Base-by-base conservation (phyloP, 78 protist genomes). In the Protostelium mycophagum region DNA sequence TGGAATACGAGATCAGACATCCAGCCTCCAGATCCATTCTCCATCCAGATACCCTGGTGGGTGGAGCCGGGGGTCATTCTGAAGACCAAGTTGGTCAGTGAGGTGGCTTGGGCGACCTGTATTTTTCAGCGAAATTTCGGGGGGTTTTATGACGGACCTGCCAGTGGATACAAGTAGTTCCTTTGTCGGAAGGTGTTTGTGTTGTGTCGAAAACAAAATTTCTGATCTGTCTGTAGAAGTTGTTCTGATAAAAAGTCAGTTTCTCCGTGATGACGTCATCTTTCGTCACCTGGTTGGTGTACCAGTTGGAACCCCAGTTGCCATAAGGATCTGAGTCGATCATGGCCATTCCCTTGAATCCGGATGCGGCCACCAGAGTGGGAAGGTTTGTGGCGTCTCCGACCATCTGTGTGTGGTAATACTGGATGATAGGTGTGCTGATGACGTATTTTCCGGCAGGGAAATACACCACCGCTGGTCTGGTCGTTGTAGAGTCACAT, bases 41-140 rank as follows among this genome's bases (percentile, higher is more conserved):
- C 73, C 73, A 51, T 51, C 73, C 73, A 51, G 73, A 51, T 51
- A 51, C 73, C 73, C 73, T 51, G 73, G 73, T 51, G 73, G 73
- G 5, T 51, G 31, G 73, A 25, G 73, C 16, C 16, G 73, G 73
- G 16, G 5, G 16, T 51, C 73, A 51, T 51, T 5, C 5, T 51
- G 73, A 51, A 51, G 5, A 25, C 31, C 31, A 51, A 25, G 73
- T 51, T 51, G 73, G 73, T 51, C 31, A 51, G 73, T 5, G 73
- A 51, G 73, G 73, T 51, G 73, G 73, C 73, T 16, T 51, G 73
- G 5, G 73, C 5, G 73, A 51, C 31, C 16, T 16, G 16, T 5
- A 51, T 16, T 5, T 51, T 5, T 25, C 16, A 16, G 16, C 16
- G 73, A 16, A 51, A 51, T 5, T 25, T 5, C n/a, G 16, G 5